Evolutionary conservation across 202 grass and related monocot genomes (phyloP).

Genomic region (Brachypodium distachyon): DNA sequence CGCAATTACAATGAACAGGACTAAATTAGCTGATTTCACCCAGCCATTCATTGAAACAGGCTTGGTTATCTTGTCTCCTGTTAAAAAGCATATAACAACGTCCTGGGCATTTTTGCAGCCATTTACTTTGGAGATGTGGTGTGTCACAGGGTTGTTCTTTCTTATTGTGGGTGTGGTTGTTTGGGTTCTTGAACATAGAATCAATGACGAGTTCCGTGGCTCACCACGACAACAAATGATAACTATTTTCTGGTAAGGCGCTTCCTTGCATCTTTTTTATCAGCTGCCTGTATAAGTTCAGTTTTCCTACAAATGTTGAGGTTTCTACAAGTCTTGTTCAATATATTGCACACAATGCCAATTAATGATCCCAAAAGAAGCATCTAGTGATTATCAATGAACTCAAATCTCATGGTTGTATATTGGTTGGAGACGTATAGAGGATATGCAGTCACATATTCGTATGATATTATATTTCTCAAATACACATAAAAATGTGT

Average conservation of each 20-base stretch:
- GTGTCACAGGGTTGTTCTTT: constrained; percentile 65
- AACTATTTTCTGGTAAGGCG: constrained; percentile 77
- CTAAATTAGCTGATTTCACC: constrained; percentile 66
- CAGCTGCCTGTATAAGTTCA: neutral
- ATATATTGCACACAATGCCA: neutral
- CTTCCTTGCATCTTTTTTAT: neutral
- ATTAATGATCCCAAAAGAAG: neutral
- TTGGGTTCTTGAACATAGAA: constrained; percentile 94
- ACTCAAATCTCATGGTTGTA: neutral
- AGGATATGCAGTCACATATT: neutral
- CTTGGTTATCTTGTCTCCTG: constrained; percentile 71
- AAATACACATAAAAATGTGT: too few relatives aligned
- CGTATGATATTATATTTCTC: neutral
- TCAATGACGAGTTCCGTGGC: constrained; percentile 86
- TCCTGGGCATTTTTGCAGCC: constrained; percentile 90
- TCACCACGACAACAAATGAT: constrained; percentile 63
- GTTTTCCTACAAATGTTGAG: neutral
- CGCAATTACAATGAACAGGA: constrained; percentile 63
- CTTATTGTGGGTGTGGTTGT: constrained; percentile 76
- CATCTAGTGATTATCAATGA: neutral
- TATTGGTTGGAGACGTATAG: neutral
- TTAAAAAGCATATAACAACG: constrained; percentile 57
- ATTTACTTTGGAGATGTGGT: constrained; percentile 87
- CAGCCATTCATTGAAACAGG: constrained; percentile 91
- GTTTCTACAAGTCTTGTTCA: neutral